phyloP scores from a whole-genome alignment of 805 yeast species.

The Schwanniomyces occidentalis region DNA sequence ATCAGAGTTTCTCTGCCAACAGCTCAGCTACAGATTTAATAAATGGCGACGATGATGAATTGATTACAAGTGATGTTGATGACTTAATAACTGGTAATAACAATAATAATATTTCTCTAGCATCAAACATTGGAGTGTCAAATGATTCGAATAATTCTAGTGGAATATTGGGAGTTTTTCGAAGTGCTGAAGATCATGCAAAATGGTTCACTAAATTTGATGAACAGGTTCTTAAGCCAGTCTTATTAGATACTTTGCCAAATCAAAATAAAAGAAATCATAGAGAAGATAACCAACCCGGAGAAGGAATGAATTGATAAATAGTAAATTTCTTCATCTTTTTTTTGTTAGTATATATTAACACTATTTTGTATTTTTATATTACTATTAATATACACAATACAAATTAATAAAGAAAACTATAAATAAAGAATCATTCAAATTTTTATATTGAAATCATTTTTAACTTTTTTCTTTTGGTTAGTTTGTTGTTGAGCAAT shows the following conservation, averaged over 20 bases:
- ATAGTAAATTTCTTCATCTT: not conserved
- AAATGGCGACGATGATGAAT: constrained; percentile 22
- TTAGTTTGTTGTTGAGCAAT: constrained; percentile 41
- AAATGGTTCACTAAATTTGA: constrained; percentile 94
- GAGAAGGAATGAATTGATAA: not conserved
- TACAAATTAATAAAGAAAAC: too few species aligned
- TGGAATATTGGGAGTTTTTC: constrained; percentile 41
- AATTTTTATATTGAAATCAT: not conserved
- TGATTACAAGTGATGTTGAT: constrained; percentile 35
- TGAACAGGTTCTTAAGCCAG: constrained; percentile 91
- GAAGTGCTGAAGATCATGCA: constrained; percentile 69
- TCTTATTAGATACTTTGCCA: constrained; percentile 65
- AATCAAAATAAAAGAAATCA: constrained; percentile 12
- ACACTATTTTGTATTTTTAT: not conserved
- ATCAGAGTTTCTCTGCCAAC: constrained; percentile 9
- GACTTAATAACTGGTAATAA: constrained; percentile 26
- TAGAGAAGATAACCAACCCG: constrained; percentile 3
- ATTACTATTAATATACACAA: not conserved
- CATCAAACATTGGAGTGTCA: constrained; percentile 2
- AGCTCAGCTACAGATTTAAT: constrained; percentile 20
- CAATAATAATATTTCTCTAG: constrained; percentile 5
- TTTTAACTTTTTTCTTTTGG: constrained; percentile 4
- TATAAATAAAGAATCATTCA: not conserved
- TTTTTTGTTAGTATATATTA: not conserved
- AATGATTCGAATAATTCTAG: constrained; percentile 6